Evolutionary conservation across 306 rosid species (phyloP).

Genomic region (Vigna unguiculata): DNA sequence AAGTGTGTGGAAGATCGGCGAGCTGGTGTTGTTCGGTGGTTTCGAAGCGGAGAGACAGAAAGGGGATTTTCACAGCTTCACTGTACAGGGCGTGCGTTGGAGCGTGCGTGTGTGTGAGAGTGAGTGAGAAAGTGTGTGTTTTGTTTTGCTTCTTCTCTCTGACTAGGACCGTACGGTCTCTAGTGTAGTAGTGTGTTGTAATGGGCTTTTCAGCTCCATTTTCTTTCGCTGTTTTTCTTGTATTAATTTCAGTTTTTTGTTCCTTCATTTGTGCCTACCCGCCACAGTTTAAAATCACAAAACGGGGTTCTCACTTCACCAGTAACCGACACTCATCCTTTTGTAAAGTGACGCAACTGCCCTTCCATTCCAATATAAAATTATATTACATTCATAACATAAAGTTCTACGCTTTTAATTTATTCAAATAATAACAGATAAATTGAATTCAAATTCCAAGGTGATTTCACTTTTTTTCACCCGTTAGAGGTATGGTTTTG

Average conservation of each 20-base stretch:
- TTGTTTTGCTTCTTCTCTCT: slow-evolving; percentile 25
- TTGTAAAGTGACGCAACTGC: background rate
- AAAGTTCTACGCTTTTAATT: too few relatives aligned
- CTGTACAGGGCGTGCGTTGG: slow-evolving; percentile 36
- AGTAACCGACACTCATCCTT: slow-evolving; percentile 52
- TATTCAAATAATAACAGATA: too few relatives aligned
- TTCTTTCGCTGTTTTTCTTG: background rate
- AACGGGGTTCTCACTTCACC: background rate
- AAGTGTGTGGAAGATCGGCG: slow-evolving; percentile 54
- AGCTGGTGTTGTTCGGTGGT: slow-evolving; percentile 46
- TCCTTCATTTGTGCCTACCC: slow-evolving; percentile 42
- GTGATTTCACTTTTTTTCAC: too few relatives aligned
- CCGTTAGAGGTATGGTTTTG: too few relatives aligned
- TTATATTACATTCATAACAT: too few relatives aligned
- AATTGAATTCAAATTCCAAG: too few relatives aligned
- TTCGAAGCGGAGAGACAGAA: slow-evolving; percentile 40
- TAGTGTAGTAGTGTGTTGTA: slow-evolving; percentile 27
- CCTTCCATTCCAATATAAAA: background rate
- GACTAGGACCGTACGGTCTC: slow-evolving; percentile 54
- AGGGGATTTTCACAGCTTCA: slow-evolving; percentile 39
- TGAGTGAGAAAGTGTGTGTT: too few relatives aligned
- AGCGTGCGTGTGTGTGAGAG: background rate
- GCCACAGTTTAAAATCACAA: slow-evolving; percentile 36
- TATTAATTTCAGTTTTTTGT: background rate
- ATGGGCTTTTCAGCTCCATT: slow-evolving; percentile 37